A percentile compares a stretch with the other conserved stretches of the same genome.
Evolutionary conservation across 2,329 filamentous ascomycete genomes (phyloP).

Genomic region (Hansfordia pulvinata): DNA sequence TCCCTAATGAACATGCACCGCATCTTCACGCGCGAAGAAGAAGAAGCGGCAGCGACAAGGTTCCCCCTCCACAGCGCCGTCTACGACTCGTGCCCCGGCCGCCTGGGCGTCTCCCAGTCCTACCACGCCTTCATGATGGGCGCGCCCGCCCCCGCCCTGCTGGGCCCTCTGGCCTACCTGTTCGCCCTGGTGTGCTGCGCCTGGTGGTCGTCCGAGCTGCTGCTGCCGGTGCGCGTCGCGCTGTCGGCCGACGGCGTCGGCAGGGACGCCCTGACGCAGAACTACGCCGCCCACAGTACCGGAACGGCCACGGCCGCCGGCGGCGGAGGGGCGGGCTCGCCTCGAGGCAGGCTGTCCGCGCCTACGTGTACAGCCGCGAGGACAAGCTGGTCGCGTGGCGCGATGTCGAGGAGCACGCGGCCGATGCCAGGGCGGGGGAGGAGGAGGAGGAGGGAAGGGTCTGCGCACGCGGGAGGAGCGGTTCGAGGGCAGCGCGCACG

Average conservation of each 20-base stretch:
- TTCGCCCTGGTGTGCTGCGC: slow-evolving; percentile 18
- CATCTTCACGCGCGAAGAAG: slow-evolving; percentile 16
- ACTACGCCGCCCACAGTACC: slow-evolving; percentile 25
- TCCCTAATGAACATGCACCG: slow-evolving; percentile 24
- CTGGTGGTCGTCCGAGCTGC: slow-evolving; percentile 16
- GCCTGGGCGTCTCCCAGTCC: slow-evolving; percentile 22
- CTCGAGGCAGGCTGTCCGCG: slow-evolving; percentile 25
- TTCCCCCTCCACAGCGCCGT: slow-evolving; percentile 29
- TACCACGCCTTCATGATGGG: slow-evolving; percentile 24
- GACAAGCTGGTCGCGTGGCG: slow-evolving; percentile 31
- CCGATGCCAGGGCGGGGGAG: slow-evolving; percentile 19
- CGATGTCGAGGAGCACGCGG: slow-evolving; percentile 34
- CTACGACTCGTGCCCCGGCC: slow-evolving; percentile 34
- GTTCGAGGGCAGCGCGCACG: slow-evolving; percentile 34
- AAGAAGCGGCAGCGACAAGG: slow-evolving; percentile 8
- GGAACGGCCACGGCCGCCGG: slow-evolving; percentile 7
- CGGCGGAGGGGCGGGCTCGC: slow-evolving; percentile 8
- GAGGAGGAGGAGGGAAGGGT: slow-evolving; percentile 17
- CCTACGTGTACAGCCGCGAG: slow-evolving; percentile 36
- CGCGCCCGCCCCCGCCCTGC: slow-evolving; percentile 16
- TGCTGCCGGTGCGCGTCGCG: slow-evolving; percentile 6
- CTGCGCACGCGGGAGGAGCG: slow-evolving; percentile 27
- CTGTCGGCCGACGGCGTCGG: slow-evolving; percentile 9
- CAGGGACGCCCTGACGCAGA: slow-evolving; percentile 17
- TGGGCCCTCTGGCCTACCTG: slow-evolving; percentile 17